Evolutionary conservation across 2,329 filamentous ascomycete species (phyloP).

Genomic region (Trichoderma brevicompactum): DNA sequence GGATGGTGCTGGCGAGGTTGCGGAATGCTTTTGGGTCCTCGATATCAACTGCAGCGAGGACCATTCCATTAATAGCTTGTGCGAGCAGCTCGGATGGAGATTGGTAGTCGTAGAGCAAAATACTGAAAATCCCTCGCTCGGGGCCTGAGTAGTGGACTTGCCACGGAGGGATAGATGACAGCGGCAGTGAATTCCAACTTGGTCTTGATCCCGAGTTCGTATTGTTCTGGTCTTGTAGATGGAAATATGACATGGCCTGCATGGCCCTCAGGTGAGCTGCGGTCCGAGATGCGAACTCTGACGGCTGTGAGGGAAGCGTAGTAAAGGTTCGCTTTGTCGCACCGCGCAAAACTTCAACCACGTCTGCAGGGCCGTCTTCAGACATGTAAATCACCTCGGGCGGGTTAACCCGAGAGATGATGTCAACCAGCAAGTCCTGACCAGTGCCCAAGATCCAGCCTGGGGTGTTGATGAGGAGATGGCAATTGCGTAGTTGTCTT

Average conservation of each 20-base stretch:
- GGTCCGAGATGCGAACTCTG: constrained; percentile 61
- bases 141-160: constrained; percentile 62
- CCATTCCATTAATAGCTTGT: constrained; percentile 70
- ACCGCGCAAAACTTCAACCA: constrained; percentile 56
- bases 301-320: constrained; percentile 62
- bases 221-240: constrained; percentile 44
- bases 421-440: constrained; percentile 63
- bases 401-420: constrained; percentile 59
- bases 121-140: constrained; percentile 61
- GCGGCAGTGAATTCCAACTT: constrained; percentile 58
- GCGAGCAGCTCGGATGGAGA: constrained; percentile 61
- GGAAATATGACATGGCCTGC: constrained; percentile 83
- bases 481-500: constrained; percentile 49
- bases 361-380: constrained; percentile 62
- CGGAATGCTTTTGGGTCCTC: constrained; percentile 58
- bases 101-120: constrained; percentile 70
- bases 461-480: constrained; percentile 74
- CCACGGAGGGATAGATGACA: constrained; percentile 64
- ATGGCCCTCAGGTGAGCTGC: constrained; percentile 70
- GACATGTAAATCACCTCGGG: constrained; percentile 72
- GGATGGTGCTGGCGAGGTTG: constrained; percentile 32
- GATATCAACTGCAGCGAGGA: constrained; percentile 68
- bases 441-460: constrained; percentile 76
- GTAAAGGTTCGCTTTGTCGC: constrained; percentile 51
- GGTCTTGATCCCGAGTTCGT: constrained; percentile 27